A percentile compares a stretch with the other conserved stretches of the same genome.
phyloP scores from a whole-genome alignment of 1,284 basidiomycete genomes.

The Moesziomyces globuligerus region DNA sequence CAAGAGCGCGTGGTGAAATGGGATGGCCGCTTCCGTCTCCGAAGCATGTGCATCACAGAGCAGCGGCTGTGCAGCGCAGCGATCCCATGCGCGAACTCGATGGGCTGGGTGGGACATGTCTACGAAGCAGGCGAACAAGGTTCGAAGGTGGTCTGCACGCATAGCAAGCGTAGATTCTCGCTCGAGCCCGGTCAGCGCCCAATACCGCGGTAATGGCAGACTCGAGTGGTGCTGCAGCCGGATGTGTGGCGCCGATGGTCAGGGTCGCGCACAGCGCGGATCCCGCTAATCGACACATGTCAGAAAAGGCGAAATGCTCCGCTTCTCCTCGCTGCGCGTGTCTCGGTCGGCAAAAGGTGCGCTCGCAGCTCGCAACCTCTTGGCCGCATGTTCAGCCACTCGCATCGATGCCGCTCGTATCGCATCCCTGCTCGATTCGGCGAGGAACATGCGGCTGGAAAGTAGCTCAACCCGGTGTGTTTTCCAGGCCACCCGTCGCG shows the following conservation, averaged over 20 bases:
- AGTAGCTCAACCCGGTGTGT: constrained; percentile 1
- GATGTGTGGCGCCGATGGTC: too few relatives aligned
- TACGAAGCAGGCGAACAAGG: neutral
- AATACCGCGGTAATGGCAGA: too few relatives aligned
- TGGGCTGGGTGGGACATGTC: constrained; percentile 10
- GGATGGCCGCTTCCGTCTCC: neutral
- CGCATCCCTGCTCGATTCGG: too few relatives aligned
- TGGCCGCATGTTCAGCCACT: too few relatives aligned
- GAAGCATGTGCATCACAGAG: constrained; percentile 33
- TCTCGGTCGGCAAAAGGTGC: too few relatives aligned
- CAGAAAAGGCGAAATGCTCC: constrained; percentile 13
- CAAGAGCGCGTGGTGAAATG: too few relatives aligned
- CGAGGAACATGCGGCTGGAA: constrained; percentile 1
- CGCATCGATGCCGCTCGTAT: too few relatives aligned
- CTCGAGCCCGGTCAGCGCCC: constrained; percentile 1
- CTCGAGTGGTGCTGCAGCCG: too few relatives aligned
- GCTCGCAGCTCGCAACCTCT: too few relatives aligned
- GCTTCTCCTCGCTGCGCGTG: constrained; percentile 2
- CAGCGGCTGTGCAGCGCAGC: neutral
- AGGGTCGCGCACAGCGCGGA: neutral
- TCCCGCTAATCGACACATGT: constrained; percentile 48
- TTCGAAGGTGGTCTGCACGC: neutral
- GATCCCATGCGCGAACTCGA: too few relatives aligned
- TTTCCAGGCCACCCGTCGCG: constrained; percentile 3
- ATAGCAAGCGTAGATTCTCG: constrained; percentile 27